Conservation (phyloP, 495 filamentous ascomycete species). For the Parathielavia hyrcaniae region DNA sequence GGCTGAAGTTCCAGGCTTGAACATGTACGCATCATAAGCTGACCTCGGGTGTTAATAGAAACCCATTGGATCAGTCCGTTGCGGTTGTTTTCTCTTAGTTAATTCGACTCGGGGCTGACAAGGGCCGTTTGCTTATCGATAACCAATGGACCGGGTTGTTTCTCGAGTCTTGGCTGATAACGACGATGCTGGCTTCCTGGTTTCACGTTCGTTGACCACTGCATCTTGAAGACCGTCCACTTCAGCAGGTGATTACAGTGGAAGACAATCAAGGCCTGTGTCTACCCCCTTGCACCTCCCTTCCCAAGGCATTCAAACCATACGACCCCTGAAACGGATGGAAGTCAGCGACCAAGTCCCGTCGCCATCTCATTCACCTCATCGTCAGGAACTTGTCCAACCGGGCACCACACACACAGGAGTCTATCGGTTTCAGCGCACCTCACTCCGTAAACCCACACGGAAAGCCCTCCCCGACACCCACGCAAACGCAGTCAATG, state of each 20-base stretch:
- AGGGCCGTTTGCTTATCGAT: no score
- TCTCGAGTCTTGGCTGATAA: background rate
- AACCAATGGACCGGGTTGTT: no score
- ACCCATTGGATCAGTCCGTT: no score
- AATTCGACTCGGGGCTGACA: no score
- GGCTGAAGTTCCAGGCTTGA: background rate
- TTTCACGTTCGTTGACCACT: no score
- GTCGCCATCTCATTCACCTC: constrained; percentile 1
- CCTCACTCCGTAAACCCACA: background rate
- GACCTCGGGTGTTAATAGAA: no score
- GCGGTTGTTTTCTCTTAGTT: no score
- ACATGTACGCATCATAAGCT: background rate
- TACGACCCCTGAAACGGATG: background rate
- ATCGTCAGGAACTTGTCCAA: background rate
- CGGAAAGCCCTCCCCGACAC: constrained; percentile 9
- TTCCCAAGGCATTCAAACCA: background rate
- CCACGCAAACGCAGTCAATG: constrained; percentile 1
- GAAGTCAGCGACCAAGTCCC: background rate
- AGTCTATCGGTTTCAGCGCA: constrained; percentile 12
- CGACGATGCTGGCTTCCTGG: no score
- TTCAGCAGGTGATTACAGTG: no score
- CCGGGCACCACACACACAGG: constrained; percentile 3
- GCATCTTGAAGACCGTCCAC: no score
- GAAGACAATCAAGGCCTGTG: no score
- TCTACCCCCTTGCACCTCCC: no score